Evolutionary conservation across 768 basidiomycete genomes (phyloP), one percentile per base, ranked within the genome.

Genomic region (Phanerochaete carnosa): DNA sequence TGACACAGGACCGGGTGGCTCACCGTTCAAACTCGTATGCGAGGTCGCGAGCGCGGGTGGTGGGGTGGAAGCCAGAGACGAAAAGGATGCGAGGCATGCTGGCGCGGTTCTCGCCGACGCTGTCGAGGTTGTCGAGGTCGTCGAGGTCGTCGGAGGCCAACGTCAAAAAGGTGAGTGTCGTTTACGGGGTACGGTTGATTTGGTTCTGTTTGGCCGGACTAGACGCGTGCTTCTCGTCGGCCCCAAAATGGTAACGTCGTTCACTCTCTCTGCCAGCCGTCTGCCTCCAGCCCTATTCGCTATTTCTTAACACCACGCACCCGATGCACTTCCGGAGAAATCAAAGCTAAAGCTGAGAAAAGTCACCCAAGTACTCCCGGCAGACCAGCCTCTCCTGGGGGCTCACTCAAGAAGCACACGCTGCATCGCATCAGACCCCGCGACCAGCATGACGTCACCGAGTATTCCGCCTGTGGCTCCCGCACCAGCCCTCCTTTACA

Each of bases 1-100:
- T 16, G 25, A 28, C 22, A 62, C 11, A 58, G 62, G 53, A n/a
- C 45, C 57, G 35, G 37, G 7, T 25, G n/a, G 66, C 68, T 57
- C 60, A 92, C 92, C 88, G 82, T 80, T 95, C 93, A 66, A 95
- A 94, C 72, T 94, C 92, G 66, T 77, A 90, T 1, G 93, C 93
- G 1, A 95, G 82, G 67, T 93, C 92, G 56, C 88, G 82, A 9
- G 93, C 92, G 25, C 91, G 85, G 2, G 90, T 93, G n/a, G 83
- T 75, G 4, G 89, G 87, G 66, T 91, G 87, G 69, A 94, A 94
- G 22, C 92, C 92, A 68, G 87, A 90, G 47, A 94, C 92, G 66
- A 92, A 94, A 61, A 94, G 82, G 64, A 93, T 94, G 64, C 92
- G 89, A 70, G 88, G 87, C 89, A 90, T 87, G 30, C 51, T 13